phyloP scores from a whole-genome alignment of 768 basidiomycete species.

The Antrodiella citrinella region DNA sequence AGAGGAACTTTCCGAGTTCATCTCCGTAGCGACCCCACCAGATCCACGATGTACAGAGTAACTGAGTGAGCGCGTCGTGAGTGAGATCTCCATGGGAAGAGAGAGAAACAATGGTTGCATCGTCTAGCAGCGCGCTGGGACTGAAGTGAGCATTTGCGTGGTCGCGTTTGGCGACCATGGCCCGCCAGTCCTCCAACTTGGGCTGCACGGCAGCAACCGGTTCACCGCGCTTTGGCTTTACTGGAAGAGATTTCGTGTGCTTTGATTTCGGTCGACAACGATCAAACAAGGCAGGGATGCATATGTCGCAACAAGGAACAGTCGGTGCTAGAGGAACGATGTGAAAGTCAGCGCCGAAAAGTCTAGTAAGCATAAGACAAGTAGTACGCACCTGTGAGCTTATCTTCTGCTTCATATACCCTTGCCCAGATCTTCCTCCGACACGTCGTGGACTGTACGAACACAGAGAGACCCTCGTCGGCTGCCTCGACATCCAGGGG shows the following conservation, averaged over 20 bases:
- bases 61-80: slow-evolving; percentile 13
- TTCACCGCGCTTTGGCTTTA: background rate
- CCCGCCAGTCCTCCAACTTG: slow-evolving; percentile 1
- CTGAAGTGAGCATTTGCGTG: background rate
- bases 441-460: slow-evolving; percentile 1
- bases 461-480: slow-evolving; percentile 2
- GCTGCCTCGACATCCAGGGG: slow-evolving; percentile 1
- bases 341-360: background rate
- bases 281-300: slow-evolving; percentile 3
- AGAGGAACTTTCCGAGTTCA: background rate
- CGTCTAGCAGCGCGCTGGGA: background rate
- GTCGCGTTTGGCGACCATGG: background rate
- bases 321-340: background rate
- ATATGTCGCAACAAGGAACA: slow-evolving; percentile 10
- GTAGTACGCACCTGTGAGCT: background rate
- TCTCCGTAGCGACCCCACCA: slow-evolving; percentile 5
- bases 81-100: background rate
- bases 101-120: background rate
- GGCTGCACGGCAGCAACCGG: background rate
- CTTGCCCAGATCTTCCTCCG: slow-evolving; percentile 1
- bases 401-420: background rate
- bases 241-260: background rate
- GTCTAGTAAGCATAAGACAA: slow-evolving; percentile 2
- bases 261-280: slow-evolving; percentile 2
- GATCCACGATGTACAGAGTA: slow-evolving; percentile 2